Conservation (phyloP, 2,329 filamentous ascomycete species). For the Botrytis tulipae region DNA sequence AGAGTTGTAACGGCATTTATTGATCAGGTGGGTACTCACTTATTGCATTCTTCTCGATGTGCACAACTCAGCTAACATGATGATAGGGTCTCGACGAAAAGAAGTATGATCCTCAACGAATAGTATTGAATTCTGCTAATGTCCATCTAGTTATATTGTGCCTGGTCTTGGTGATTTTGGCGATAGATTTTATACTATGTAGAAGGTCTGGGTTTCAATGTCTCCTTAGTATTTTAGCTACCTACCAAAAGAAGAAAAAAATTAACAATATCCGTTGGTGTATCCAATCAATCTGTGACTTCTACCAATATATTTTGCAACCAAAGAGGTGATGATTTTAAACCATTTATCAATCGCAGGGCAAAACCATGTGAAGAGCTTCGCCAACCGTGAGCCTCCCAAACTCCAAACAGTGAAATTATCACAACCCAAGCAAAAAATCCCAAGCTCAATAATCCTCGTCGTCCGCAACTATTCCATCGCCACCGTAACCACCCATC, state of each 20-base stretch:
- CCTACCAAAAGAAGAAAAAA: background rate
- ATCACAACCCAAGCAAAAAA: constrained; percentile 2
- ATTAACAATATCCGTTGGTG: background rate
- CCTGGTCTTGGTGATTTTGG: constrained; percentile 94
- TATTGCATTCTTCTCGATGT: background rate
- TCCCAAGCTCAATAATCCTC: constrained; percentile 50
- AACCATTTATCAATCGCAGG: background rate
- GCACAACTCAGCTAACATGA: constrained; percentile 23
- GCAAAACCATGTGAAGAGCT: background rate
- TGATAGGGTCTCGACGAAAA: constrained; percentile 86
- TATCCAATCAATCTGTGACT: background rate
- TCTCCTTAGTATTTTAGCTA: constrained; percentile 1
- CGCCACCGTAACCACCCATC: constrained; percentile 51
- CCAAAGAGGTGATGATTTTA: background rate
- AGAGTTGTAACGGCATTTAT: constrained; percentile 95
- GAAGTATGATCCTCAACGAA: constrained; percentile 63
- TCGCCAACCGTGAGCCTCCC: constrained; percentile 11
- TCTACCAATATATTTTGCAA: constrained; percentile 9
- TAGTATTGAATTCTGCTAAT: constrained; percentile 18
- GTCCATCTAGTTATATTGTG: constrained; percentile 75
- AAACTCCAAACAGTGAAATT: constrained; percentile 9
- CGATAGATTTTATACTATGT: constrained; percentile 93
- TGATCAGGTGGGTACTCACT: constrained; percentile 60
- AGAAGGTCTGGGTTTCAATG: constrained; percentile 30
- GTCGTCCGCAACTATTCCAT: constrained; percentile 54